Evolutionary conservation across 1,139 yeast genomes (phyloP).

Genomic region (Spathaspora sp.): DNA sequence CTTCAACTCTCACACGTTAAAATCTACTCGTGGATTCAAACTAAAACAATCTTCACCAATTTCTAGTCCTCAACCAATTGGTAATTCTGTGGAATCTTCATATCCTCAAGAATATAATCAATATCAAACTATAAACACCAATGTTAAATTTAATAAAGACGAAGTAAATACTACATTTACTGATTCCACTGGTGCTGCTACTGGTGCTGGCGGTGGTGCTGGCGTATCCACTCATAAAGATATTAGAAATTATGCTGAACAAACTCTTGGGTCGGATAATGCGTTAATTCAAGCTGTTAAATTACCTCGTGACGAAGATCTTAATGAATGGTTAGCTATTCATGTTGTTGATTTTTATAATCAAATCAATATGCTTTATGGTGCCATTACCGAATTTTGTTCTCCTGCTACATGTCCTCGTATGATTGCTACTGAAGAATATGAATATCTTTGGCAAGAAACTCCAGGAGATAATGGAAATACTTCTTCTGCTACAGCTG

Average conservation of each 20-base stretch:
- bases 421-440: slow-evolving; percentile 96
- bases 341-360: slow-evolving; percentile 90
- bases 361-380: slow-evolving; percentile 94
- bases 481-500: too few species aligned
- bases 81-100: slow-evolving; percentile 24
- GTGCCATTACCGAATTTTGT: slow-evolving; percentile 94
- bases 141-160: not conserved
- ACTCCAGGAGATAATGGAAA: too few species aligned
- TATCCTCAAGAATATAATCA: slow-evolving; percentile 17
- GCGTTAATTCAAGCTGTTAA: slow-evolving; percentile 90
- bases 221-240: slow-evolving; percentile 62
- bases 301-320: slow-evolving; percentile 89
- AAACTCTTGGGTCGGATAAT: slow-evolving; percentile 90
- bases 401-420: slow-evolving; percentile 90
- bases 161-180: slow-evolving; percentile 20
- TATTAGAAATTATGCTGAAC: slow-evolving; percentile 84
- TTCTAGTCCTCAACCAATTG: slow-evolving; percentile 40
- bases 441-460: slow-evolving; percentile 96
- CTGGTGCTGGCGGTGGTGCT: slow-evolving; percentile 13
- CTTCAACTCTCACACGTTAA: slow-evolving; percentile 55
- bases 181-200: not conserved
- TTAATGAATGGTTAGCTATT: slow-evolving; percentile 94
- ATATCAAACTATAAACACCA: slow-evolving; percentile 24
- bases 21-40: slow-evolving; percentile 56
- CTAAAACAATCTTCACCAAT: slow-evolving; percentile 42